Percentiles rank a stretch among this genome's conserved stretches.
Conservation (phyloP, 2,329 filamentous ascomycete species). For the Myriosclerotinia duriaeana region DNA sequence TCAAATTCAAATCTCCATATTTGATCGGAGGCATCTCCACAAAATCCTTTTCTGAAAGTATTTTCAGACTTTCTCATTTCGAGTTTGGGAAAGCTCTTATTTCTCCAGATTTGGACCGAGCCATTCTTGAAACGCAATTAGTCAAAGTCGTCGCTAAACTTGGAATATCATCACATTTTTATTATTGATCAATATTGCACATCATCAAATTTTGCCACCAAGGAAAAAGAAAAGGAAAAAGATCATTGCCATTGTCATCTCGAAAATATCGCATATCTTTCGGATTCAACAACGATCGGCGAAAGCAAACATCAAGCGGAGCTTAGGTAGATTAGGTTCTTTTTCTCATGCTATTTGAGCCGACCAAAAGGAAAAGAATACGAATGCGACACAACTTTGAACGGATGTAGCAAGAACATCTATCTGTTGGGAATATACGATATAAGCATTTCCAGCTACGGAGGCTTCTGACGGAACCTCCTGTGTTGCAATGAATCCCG, state of each 20-base stretch:
- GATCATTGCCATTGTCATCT: not conserved
- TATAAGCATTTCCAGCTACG: not conserved
- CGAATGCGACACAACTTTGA: not conserved
- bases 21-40: too few relatives aligned
- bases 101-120: too few relatives aligned
- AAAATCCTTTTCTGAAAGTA: too few relatives aligned
- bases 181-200: too few relatives aligned
- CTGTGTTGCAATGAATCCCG: slow-evolving; percentile 1
- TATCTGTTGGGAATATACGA: not conserved
- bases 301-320: not conserved
- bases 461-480: not conserved
- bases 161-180: not conserved
- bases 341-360: not conserved
- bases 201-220: too few relatives aligned
- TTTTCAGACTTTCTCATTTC: too few relatives aligned
- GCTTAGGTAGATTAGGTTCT: too few relatives aligned
- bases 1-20: too few relatives aligned
- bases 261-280: not conserved
- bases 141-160: not conserved
- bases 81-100: too few relatives aligned
- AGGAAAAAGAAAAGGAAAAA: not conserved
- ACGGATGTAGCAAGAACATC: not conserved
- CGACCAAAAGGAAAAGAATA: not conserved
- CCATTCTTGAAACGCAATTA: too few relatives aligned
- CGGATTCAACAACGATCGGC: not conserved